Conservation (phyloP, 495 filamentous ascomycete genomes). For the Tuber indicum region DNA sequence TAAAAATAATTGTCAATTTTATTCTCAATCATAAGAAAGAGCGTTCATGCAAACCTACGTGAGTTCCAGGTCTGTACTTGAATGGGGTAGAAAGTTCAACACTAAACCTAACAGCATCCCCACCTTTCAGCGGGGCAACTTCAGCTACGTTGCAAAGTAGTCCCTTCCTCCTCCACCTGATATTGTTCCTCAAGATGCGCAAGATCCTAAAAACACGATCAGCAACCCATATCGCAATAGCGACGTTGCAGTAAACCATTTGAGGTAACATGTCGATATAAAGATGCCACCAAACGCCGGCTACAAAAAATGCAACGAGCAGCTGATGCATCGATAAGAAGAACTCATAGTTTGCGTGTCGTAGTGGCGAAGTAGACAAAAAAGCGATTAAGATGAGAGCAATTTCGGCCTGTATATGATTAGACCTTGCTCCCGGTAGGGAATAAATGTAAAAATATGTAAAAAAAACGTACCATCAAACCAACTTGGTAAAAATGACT, state of each 20-base stretch:
- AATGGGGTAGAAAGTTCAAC: conserved; percentile 70
- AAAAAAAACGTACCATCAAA: conserved; percentile 48
- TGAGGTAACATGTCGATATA: conserved; percentile 56
- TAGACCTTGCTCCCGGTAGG: background rate
- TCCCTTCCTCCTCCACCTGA: conserved; percentile 59
- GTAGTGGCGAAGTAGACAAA: conserved; percentile 63
- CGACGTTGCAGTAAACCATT: conserved; percentile 58
- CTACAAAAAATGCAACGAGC: conserved; percentile 57
- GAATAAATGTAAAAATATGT: background rate
- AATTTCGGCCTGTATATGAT: conserved; percentile 44
- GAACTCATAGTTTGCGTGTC: conserved; percentile 93
- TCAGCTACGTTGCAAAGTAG: conserved; percentile 51
- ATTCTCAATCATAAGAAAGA: background rate
- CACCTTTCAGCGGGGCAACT: conserved; percentile 70
- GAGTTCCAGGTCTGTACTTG: conserved; percentile 73
- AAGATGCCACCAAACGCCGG: conserved; percentile 66
- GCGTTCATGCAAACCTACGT: conserved; percentile 46
- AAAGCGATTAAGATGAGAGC: conserved; percentile 56
- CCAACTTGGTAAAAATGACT: conserved; percentile 56
- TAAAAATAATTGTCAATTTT: conserved; percentile 15
- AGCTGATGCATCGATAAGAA: conserved; percentile 80
- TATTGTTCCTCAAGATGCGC: conserved; percentile 53
- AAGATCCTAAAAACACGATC: conserved; percentile 66
- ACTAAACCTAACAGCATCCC: conserved; percentile 65
- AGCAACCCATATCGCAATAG: conserved; percentile 67